Percentiles rank a stretch among this genome's conserved stretches.
Conservation (phyloP, 2,329 filamentous ascomycete species). For the Diatrype stigma region DNA sequence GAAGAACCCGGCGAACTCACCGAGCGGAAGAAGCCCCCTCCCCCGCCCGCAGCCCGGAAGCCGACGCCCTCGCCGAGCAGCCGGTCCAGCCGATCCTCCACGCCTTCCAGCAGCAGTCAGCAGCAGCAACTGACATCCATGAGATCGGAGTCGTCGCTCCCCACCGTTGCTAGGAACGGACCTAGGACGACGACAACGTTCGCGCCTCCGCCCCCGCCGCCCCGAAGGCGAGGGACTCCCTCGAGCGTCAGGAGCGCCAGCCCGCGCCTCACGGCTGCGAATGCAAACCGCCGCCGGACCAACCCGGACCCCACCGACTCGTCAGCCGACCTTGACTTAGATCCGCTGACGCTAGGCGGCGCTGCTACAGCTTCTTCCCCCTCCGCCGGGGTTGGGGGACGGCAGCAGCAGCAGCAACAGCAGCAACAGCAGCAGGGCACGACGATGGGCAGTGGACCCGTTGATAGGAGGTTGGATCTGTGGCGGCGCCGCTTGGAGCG, state of each 20-base stretch:
- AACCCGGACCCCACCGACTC: constrained; percentile 31
- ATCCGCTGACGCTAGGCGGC: constrained; percentile 31
- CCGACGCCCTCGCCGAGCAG: constrained; percentile 15
- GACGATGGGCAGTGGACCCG: constrained; percentile 34
- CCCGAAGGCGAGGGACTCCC: constrained; percentile 40
- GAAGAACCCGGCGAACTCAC: constrained; percentile 4
- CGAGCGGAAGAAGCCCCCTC: constrained; percentile 21
- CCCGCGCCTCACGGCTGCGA: constrained; percentile 22
- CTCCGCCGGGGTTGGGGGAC: constrained; percentile 13
- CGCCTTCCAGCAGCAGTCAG: constrained; percentile 23
- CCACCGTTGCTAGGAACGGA: constrained; percentile 2
- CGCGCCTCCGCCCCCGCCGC: constrained; percentile 45
- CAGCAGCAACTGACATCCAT: constrained; percentile 29
- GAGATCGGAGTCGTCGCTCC: constrained; percentile 7
- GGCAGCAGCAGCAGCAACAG: constrained; percentile 15
- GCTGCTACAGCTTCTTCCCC: constrained; percentile 14
- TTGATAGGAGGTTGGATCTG: constrained; percentile 61
- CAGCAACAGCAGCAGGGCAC: constrained; percentile 16
- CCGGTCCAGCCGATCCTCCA: constrained; percentile 14
- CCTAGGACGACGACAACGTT: constrained; percentile 12
- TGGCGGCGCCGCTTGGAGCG: constrained; percentile 66
- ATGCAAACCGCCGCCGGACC: constrained; percentile 21
- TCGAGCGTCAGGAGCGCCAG: constrained; percentile 27
- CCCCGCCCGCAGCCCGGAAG: constrained; percentile 34
- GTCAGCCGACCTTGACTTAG: constrained; percentile 34